A percentile compares a stretch with the other conserved stretches of the same genome.
These are phyloP conservation scores for Penicillium samsonianum DNA, from an alignment of 495 filamentous ascomycete genomes.

Conservation along the genomic window DNA sequence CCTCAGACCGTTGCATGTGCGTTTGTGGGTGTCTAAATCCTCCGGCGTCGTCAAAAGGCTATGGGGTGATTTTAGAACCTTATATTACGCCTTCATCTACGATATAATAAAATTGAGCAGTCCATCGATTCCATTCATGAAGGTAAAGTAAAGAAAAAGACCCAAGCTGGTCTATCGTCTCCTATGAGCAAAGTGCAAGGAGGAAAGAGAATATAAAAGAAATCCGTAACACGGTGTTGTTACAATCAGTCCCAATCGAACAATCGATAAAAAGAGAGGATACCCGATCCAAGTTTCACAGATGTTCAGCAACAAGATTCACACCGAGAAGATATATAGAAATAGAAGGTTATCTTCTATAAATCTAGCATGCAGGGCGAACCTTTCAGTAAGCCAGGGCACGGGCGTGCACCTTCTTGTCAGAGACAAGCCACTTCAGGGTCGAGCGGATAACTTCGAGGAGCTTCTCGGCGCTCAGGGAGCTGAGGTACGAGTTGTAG, in stretches of 20 bases:
- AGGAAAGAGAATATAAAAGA: constrained; percentile 22
- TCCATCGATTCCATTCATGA: constrained; percentile 31
- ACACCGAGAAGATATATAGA: constrained; percentile 12
- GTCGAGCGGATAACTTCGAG: constrained; percentile 37
- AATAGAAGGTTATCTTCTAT: constrained; percentile 13
- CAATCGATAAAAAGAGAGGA: constrained; percentile 14
- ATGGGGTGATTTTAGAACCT: too few species aligned
- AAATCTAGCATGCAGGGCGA: constrained; percentile 3
- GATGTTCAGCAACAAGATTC: constrained; percentile 13
- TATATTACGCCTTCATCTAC: not conserved
- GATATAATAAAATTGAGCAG: constrained; percentile 12
- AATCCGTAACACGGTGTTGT: constrained; percentile 20
- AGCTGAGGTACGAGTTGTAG: constrained; percentile 39
- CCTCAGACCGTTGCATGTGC: too few species aligned
- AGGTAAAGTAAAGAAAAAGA: constrained; percentile 19
- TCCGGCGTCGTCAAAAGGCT: too few species aligned
- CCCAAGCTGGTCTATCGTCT: constrained; percentile 10
- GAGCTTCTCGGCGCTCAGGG: constrained; percentile 41
- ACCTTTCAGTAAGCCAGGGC: constrained; percentile 30
- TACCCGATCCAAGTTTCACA: constrained; percentile 16
- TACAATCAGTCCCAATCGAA: constrained; percentile 15
- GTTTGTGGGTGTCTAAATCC: too few species aligned
- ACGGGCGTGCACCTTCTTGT: constrained; percentile 41
- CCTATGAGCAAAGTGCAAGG: constrained; percentile 8
- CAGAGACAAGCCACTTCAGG: constrained; percentile 40